Base-by-base conservation (phyloP, 2,329 filamentous ascomycete genomes). In the Lasiodiplodia gonubiensis region DNA sequence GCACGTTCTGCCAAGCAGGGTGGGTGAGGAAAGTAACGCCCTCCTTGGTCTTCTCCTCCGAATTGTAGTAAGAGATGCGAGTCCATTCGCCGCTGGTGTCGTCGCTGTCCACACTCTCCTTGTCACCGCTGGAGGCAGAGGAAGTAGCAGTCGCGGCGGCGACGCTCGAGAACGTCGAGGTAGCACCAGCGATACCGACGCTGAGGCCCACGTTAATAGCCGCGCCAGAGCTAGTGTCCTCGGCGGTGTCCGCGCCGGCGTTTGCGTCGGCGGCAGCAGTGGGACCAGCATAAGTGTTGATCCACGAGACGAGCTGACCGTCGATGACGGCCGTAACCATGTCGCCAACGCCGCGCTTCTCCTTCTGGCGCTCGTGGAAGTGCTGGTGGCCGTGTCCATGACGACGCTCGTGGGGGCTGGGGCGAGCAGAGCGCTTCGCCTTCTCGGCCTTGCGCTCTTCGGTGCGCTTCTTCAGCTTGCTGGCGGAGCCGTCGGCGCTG, bases 281-380 rank as follows among this genome's bases (percentile, higher is more conserved):
- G 3, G 70, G 54, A 48, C 69, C 85, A 68, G 78, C 79, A 65
- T 81, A 89, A 70, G 83, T 78, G 78, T 90, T 90, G 66, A 79
- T 75, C 88, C 88, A 90, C 10, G 85, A 84, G 23, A 85, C 83
- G 4, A 84, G 79, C 55, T 86, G 68, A 67, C 88, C 88, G 69
- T 90, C 74, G 67, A 90, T 89, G 30, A 83, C 86, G 12, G 86
- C 88, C 4, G 80, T 83, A 12, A 90, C 84, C 72, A 77, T 71
- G 66, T 85, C 84, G 25, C 81, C 81, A 16, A 82, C 72, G 5
- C 76, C 81, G 33, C 85, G 84, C 79, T 86, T 85, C 70, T 84
- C 75, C 59, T 75, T 75, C 64, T 79, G 80, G 70, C 35, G 64
- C 18, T 67, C 77, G 76, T 88, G 85, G 42, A 85, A 76, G 71